Conservation (phyloP, 2,329 filamentous ascomycete species). For the Xylariales sp. region DNA sequence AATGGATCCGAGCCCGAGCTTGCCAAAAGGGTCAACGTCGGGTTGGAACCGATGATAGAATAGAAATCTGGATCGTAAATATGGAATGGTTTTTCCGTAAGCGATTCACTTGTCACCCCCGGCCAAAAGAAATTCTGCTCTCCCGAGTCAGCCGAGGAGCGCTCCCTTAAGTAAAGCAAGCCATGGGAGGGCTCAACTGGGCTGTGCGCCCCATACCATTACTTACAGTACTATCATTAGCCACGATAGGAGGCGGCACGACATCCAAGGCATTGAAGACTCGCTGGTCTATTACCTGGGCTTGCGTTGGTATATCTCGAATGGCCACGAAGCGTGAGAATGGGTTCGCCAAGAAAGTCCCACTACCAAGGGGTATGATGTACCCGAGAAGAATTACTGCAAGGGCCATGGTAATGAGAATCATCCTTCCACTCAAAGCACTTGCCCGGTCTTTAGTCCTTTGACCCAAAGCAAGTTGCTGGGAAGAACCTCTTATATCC, state of each 20-base stretch:
- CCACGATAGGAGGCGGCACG: slow-evolving; percentile 30
- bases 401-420: slow-evolving; percentile 9
- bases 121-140: slow-evolving; percentile 37
- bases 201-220: neutral
- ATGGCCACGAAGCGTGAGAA: slow-evolving; percentile 2
- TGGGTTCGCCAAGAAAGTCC: slow-evolving; percentile 1
- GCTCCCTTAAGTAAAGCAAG: slow-evolving; percentile 7
- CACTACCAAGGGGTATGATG: too few relatives aligned
- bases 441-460: too few relatives aligned
- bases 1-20: slow-evolving; percentile 37
- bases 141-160: too few relatives aligned
- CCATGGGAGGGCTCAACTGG: too few relatives aligned
- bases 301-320: slow-evolving; percentile 23
- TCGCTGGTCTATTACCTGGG: slow-evolving; percentile 38
- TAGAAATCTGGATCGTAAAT: slow-evolving; percentile 48
- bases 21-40: slow-evolving; percentile 45
- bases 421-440: too few relatives aligned
- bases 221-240: slow-evolving; percentile 31
- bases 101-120: slow-evolving; percentile 30
- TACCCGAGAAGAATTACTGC: slow-evolving; percentile 5
- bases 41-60: slow-evolving; percentile 42
- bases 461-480: too few relatives aligned
- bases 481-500: too few relatives aligned
- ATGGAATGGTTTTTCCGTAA: slow-evolving; percentile 35
- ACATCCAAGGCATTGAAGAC: slow-evolving; percentile 35